Percentiles rank a stretch among this genome's conserved stretches.
phyloP scores from a whole-genome alignment of 805 yeast species.

The Pichia paraexigua region DNA sequence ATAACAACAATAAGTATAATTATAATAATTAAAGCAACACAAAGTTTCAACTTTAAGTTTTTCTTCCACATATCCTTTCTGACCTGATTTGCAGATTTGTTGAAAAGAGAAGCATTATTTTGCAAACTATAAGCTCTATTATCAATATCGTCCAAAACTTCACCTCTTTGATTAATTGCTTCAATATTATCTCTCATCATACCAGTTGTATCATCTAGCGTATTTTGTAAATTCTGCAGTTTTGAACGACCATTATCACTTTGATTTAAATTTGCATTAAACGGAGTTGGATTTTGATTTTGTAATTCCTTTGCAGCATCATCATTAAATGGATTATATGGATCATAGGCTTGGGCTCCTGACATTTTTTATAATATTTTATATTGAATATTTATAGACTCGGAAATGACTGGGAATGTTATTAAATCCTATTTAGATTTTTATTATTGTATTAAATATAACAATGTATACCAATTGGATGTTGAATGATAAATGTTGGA shows the following conservation, averaged over 20 bases:
- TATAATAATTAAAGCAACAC: slow-evolving; percentile 72
- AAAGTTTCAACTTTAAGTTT: slow-evolving; percentile 92
- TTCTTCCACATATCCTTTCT: slow-evolving; percentile 99
- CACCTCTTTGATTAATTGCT: slow-evolving; percentile 93
- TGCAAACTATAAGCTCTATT: slow-evolving; percentile 91
- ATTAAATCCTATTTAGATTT: not conserved
- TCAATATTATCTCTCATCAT: slow-evolving; percentile 96
- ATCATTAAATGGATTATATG: slow-evolving; percentile 28
- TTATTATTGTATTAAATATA: not conserved
- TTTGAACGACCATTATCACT: slow-evolving; percentile 13
- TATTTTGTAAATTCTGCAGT: slow-evolving; percentile 26
- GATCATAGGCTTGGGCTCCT: slow-evolving; percentile 29
- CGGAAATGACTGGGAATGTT: not conserved
- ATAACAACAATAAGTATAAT: slow-evolving; percentile 77
- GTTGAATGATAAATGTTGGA: not conserved
- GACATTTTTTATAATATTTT: slow-evolving; percentile 17
- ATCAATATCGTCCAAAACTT: slow-evolving; percentile 83
- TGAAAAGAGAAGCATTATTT: slow-evolving; percentile 87
- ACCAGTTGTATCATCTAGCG: slow-evolving; percentile 75
- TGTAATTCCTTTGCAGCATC: slow-evolving; percentile 24
- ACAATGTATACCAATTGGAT: not conserved
- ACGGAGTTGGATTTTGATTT: slow-evolving; percentile 10
- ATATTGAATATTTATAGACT: not conserved
- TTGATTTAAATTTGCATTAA: not conserved
- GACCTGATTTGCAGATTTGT: slow-evolving; percentile 93